These are phyloP conservation scores for Eimeria sp. DNA, from an alignment of 169 alveolate species.

Conservation along the genomic window DNA sequence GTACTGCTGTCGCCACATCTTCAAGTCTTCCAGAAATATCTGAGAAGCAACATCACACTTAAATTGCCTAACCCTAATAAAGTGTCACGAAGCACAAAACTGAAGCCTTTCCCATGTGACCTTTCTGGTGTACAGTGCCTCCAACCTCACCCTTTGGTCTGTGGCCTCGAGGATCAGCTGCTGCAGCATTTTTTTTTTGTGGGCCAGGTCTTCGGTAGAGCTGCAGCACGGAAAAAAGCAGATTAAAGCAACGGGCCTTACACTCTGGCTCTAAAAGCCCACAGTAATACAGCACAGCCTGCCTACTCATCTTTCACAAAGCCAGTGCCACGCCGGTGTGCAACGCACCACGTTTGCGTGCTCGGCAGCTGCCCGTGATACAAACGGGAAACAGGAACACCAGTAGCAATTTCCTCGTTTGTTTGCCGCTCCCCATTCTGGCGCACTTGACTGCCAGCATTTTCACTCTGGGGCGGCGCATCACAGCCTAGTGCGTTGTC, in stretches of 20 bases:
- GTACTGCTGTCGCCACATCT: slow-evolving; percentile 43
- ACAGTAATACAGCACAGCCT: background rate
- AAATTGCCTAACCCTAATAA: background rate
- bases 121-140: background rate
- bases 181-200: background rate
- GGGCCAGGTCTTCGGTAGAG: slow-evolving; percentile 21
- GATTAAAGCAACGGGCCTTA: background rate
- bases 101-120: background rate
- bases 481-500: background rate
- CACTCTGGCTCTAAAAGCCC: background rate
- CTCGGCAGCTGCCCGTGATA: background rate
- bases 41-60: background rate
- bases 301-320: background rate
- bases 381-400: background rate
- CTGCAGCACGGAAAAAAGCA: background rate
- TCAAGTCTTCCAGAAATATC: slow-evolving; percentile 41
- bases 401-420: background rate
- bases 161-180: slow-evolving; percentile 40
- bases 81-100: background rate
- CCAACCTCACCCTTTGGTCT: slow-evolving; percentile 24
- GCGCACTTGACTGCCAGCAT: background rate
- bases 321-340: background rate
- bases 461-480: background rate
- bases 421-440: background rate
- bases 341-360: background rate